Percentiles rank a stretch among this genome's conserved stretches.
Conservation (phyloP, 2,329 filamentous ascomycete species). For the Epichloe uncinata region DNA sequence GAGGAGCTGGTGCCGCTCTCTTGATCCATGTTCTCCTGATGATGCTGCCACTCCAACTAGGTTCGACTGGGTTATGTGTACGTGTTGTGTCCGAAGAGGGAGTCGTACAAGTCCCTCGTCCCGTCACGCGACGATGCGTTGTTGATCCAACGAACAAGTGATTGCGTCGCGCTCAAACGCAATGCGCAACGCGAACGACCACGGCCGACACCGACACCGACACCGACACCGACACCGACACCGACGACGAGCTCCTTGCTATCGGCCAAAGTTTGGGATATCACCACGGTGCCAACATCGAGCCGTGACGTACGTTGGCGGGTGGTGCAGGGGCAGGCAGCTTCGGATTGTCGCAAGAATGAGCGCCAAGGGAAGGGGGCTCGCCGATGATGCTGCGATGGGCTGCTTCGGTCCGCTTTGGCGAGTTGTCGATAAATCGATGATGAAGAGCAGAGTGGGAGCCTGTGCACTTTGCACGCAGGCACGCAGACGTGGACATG, state of each 20-base stretch:
- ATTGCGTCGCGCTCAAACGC: not conserved
- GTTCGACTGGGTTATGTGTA: no score
- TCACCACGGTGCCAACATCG: not conserved
- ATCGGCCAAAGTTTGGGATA: not conserved
- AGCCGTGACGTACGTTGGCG: not conserved
- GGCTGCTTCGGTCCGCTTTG: no score
- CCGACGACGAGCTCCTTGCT: no score
- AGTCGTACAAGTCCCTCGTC: not conserved
- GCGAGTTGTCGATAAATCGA: not conserved
- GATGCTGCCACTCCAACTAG: no score
- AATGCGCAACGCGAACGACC: not conserved
- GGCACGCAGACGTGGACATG: not conserved
- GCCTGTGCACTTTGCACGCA: not conserved
- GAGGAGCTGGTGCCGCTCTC: conserved; percentile 7
- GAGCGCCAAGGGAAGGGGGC: not conserved
- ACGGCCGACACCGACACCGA: no score
- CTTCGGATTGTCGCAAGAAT: not conserved
- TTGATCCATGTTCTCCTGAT: not conserved
- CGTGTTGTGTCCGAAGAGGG: no score
- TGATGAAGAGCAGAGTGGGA: conserved; percentile 1
- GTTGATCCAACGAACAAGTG: not conserved
- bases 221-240: no score
- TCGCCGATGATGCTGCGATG: not conserved
- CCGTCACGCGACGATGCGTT: not conserved
- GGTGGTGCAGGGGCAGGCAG: not conserved